Percentiles rank a stretch among this genome's conserved stretches.
Conservation (phyloP, 768 basidiomycete genomes). For the Boletales sp. region DNA sequence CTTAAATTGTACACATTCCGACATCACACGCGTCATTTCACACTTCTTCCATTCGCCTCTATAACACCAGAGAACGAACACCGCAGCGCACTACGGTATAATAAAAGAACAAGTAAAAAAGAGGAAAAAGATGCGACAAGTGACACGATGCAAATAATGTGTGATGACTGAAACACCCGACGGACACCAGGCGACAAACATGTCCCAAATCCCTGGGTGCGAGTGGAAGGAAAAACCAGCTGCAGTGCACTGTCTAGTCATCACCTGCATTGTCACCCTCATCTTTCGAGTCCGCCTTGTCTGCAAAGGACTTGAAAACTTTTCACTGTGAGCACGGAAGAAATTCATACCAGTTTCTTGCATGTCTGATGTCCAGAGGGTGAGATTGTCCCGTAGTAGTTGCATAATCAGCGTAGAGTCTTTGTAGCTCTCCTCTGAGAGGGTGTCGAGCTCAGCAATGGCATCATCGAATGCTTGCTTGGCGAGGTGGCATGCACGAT, state of each 20-base stretch:
- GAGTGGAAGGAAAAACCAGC: constrained; percentile 12
- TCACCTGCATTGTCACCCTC: constrained; percentile 64
- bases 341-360: constrained; percentile 74
- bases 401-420: constrained; percentile 98
- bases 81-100: constrained; percentile 35
- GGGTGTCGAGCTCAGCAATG: constrained; percentile 97
- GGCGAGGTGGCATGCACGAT: constrained; percentile 97
- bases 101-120: constrained; percentile 28
- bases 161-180: constrained; percentile 18
- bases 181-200: constrained; percentile 9
- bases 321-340: constrained; percentile 15
- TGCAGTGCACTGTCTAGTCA: constrained; percentile 43
- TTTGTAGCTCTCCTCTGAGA: constrained; percentile 99
- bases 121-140: constrained; percentile 29
- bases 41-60: constrained; percentile 34
- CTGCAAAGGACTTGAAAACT: constrained; percentile 35
- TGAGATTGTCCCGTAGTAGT: constrained; percentile 94
- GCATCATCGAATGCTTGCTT: constrained; percentile 99
- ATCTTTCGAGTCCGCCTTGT: constrained; percentile 73
- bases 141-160: constrained; percentile 32
- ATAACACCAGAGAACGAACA: constrained; percentile 29
- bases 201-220: constrained; percentile 13
- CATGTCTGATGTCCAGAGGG: constrained; percentile 98
- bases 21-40: constrained; percentile 14
- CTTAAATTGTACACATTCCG: too few species aligned